These are phyloP conservation scores for Paracamarosporium sp. DNA, from an alignment of 2,329 filamentous ascomycete genomes.

Conservation along the genomic window DNA sequence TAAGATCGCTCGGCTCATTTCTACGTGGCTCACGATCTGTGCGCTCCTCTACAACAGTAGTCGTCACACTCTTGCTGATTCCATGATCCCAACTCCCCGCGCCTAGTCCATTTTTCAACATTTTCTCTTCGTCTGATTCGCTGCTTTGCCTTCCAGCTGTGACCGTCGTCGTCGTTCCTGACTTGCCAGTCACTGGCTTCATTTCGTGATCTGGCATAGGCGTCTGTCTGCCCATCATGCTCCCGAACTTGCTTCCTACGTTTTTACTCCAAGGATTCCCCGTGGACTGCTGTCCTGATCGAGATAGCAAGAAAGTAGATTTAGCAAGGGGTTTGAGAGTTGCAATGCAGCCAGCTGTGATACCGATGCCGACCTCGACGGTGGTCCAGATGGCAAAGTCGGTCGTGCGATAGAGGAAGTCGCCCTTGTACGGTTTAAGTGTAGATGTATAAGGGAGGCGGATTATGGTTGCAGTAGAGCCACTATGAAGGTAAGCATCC, in stretches of 20 bases:
- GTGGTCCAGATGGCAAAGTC: slow-evolving; percentile 45
- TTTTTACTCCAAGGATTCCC: neutral
- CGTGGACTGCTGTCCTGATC: neutral
- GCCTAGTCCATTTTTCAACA: slow-evolving; percentile 15
- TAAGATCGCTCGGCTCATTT: neutral
- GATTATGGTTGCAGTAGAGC: slow-evolving; percentile 48
- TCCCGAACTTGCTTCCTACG: slow-evolving; percentile 2
- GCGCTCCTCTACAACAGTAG: slow-evolving; percentile 24
- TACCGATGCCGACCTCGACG: slow-evolving; percentile 46
- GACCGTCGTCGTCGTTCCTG: slow-evolving; percentile 27
- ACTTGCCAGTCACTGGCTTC: slow-evolving; percentile 23
- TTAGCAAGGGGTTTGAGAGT: slow-evolving; percentile 58
- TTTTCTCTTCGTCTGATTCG: slow-evolving; percentile 28
- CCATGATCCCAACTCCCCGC: slow-evolving; percentile 16
- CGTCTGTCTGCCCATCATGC: neutral
- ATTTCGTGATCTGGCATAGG: slow-evolving; percentile 19
- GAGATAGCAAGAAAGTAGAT: slow-evolving; percentile 6
- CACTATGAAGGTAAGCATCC: slow-evolving; percentile 24
- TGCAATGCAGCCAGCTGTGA: slow-evolving; percentile 58
- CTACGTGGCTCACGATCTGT: neutral
- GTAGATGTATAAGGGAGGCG: slow-evolving; percentile 35
- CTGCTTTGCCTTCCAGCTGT: slow-evolving; percentile 25
- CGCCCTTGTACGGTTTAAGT: slow-evolving; percentile 32
- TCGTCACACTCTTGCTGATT: slow-evolving; percentile 26
- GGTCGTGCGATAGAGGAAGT: slow-evolving; percentile 38